A percentile compares a stretch with the other conserved stretches of the same genome.
phyloP scores from a whole-genome alignment of 2,329 filamentous ascomycete species.

The Alternaria arborescens region DNA sequence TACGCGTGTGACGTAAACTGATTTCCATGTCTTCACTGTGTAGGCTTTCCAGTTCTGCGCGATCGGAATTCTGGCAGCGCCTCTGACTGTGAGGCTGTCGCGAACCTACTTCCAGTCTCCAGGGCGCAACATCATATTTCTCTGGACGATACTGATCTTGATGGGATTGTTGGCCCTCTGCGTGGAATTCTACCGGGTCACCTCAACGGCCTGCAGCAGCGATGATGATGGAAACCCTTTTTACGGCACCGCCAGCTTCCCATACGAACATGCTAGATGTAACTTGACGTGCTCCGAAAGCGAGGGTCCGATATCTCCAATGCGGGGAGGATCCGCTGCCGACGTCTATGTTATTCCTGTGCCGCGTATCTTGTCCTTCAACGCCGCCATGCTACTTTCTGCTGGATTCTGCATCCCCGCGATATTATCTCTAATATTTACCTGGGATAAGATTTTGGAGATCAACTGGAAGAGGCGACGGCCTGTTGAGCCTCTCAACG shows the following conservation, averaged over 20 bases:
- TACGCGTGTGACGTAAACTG: neutral
- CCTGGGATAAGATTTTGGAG: slow-evolving; percentile 71
- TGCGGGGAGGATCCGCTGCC: slow-evolving; percentile 64
- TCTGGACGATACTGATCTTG: slow-evolving; percentile 70
- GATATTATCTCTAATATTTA: slow-evolving; percentile 67
- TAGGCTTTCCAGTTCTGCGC: slow-evolving; percentile 71
- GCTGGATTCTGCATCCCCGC: slow-evolving; percentile 72
- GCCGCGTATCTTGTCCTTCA: slow-evolving; percentile 65
- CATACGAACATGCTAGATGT: slow-evolving; percentile 57
- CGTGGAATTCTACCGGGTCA: slow-evolving; percentile 69
- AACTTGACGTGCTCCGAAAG: slow-evolving; percentile 57
- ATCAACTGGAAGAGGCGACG: slow-evolving; percentile 65
- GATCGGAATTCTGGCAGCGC: slow-evolving; percentile 71
- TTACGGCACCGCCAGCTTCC: slow-evolving; percentile 54
- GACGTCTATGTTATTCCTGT: slow-evolving; percentile 71
- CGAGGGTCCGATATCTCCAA: slow-evolving; percentile 62
- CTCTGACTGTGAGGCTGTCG: slow-evolving; percentile 68
- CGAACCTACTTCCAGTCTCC: slow-evolving; percentile 70
- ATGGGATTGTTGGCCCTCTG: slow-evolving; percentile 68
- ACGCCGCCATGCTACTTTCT: slow-evolving; percentile 67
- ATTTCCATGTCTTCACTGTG: neutral
- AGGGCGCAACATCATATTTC: slow-evolving; percentile 71
- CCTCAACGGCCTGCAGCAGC: slow-evolving; percentile 55
- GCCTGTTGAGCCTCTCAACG: slow-evolving; percentile 46
- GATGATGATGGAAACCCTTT: slow-evolving; percentile 53